Evolutionary conservation across 768 basidiomycete species (phyloP), one percentile per base, ranked within the genome.

Genomic region (Amanita molliuscula): DNA sequence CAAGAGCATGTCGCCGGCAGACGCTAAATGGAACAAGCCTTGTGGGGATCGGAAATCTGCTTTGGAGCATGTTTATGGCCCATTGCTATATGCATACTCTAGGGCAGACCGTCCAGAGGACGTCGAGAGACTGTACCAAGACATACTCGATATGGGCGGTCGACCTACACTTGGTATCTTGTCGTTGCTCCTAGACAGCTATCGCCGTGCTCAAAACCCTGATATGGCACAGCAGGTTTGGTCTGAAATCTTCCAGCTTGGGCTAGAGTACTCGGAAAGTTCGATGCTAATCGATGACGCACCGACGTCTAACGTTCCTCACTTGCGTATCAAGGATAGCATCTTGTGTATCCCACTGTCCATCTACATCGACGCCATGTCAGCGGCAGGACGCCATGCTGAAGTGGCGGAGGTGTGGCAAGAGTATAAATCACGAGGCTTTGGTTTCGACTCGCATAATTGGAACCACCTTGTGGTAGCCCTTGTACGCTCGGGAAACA

Each of bases 391-490:
- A 1, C 60, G 68, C 33, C 84, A 92, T 56, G 54, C 60, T 6
- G 76, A 81, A 52, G 73, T 94, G 40, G 75, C 81, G 13, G 59
- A 61, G 3, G 69, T 75, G 0, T 97, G 95, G 93, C 67, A 69
- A n/a, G 61, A 68, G 26, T 73, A 88, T 44, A 75, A 76, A 53
- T 55, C 63, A 9, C 64, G 70, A 8, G 88, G 88, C 1, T 85
- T 94, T 56, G 72, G 72, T 10, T 90, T 92, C 62, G 89, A 94
- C 61, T 76, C 86, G 10, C 81, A 86, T 58, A 97, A 96, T 62
- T 98, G 91, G 88, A 96, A 95, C 59, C 81, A 88, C 58, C 73
- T 96, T 23, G 75, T 74, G 21, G 71, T 84, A 8, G 84, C 82
- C 11, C 73, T 94, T 20, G 71, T 91, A 34, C 81, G 87, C 26